Conservation (phyloP, 2,329 filamentous ascomycete species). For the Alternaria dauci region DNA sequence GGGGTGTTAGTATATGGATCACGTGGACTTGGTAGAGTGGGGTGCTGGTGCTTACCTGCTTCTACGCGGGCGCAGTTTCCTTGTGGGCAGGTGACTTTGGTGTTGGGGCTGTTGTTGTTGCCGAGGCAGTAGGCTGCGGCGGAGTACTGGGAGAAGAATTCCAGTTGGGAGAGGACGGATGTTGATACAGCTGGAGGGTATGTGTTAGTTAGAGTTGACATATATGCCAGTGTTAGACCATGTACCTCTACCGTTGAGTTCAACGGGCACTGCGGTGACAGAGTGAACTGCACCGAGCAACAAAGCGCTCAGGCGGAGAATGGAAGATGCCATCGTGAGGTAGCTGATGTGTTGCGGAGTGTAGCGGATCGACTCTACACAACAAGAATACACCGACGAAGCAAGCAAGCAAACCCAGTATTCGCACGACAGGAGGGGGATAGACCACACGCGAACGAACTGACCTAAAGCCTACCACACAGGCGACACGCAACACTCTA, state of each 20-base stretch:
- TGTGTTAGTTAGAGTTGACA: not conserved
- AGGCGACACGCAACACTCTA: not conserved
- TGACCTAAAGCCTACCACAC: not conserved
- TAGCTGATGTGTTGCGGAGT: not conserved
- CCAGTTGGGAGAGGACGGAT: slow-evolving; percentile 53
- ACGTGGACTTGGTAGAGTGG: accelerated
- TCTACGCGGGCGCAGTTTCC: slow-evolving; percentile 61
- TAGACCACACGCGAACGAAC: not conserved
- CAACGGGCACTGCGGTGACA: slow-evolving; percentile 38
- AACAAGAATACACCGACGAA: not conserved
- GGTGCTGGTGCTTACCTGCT: slow-evolving; percentile 12
- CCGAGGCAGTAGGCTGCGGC: slow-evolving; percentile 62
- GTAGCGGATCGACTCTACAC: not conserved
- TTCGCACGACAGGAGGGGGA: not conserved
- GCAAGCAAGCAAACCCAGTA: not conserved
- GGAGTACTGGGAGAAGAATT: slow-evolving; percentile 61
- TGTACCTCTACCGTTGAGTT: slow-evolving; percentile 42
- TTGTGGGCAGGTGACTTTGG: slow-evolving; percentile 55
- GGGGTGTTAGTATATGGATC: not conserved
- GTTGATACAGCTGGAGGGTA: slow-evolving; percentile 47
- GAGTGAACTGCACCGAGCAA: slow-evolving; percentile 32
- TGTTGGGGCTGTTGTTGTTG: slow-evolving; percentile 58
- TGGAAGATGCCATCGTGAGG: slow-evolving; percentile 23
- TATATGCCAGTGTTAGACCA: not conserved
- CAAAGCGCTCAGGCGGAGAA: slow-evolving; percentile 28